Conservation (phyloP, 2,329 filamentous ascomycete species). For the Cercospora sojina region DNA sequence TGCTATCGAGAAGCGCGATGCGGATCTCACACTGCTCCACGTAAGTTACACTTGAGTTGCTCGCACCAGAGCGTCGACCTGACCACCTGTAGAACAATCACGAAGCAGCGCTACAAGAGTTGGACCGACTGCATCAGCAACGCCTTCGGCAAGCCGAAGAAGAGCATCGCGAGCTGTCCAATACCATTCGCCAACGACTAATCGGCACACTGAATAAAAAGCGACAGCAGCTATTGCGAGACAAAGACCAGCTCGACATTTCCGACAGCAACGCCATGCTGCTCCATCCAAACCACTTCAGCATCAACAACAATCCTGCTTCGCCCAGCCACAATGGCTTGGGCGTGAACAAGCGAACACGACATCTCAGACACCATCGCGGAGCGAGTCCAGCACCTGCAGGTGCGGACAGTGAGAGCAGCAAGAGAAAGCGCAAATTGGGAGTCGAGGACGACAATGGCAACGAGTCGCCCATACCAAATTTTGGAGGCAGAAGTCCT, state of each 20-base stretch:
- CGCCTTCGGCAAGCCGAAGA: slow-evolving; percentile 62
- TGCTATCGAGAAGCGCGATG: slow-evolving; percentile 81
- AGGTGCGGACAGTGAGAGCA: slow-evolving; percentile 43
- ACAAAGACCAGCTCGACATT: slow-evolving; percentile 67
- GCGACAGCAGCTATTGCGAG: slow-evolving; percentile 57
- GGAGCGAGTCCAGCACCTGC: slow-evolving; percentile 31
- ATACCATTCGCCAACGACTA: slow-evolving; percentile 61
- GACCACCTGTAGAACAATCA: slow-evolving; percentile 54
- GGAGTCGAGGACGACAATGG: slow-evolving; percentile 57
- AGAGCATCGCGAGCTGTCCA: slow-evolving; percentile 59
- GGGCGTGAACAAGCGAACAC: slow-evolving; percentile 57
- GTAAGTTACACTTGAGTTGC: slow-evolving; percentile 52
- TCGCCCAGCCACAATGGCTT: slow-evolving; percentile 59
- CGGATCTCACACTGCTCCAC: slow-evolving; percentile 75
- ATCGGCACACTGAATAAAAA: slow-evolving; percentile 59
- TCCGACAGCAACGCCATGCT: slow-evolving; percentile 65
- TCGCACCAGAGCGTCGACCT: background rate
- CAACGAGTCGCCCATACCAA: slow-evolving; percentile 57
- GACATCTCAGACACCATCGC: slow-evolving; percentile 59
- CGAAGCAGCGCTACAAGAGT: slow-evolving; percentile 55
- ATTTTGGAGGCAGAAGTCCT: slow-evolving; percentile 50
- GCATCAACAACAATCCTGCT: slow-evolving; percentile 59
- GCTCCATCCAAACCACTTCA: slow-evolving; percentile 65
- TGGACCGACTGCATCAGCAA: slow-evolving; percentile 58
- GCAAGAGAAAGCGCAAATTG: slow-evolving; percentile 60